Conservation (phyloP, 306 rosid genomes). For the Alnus rubra region DNA sequence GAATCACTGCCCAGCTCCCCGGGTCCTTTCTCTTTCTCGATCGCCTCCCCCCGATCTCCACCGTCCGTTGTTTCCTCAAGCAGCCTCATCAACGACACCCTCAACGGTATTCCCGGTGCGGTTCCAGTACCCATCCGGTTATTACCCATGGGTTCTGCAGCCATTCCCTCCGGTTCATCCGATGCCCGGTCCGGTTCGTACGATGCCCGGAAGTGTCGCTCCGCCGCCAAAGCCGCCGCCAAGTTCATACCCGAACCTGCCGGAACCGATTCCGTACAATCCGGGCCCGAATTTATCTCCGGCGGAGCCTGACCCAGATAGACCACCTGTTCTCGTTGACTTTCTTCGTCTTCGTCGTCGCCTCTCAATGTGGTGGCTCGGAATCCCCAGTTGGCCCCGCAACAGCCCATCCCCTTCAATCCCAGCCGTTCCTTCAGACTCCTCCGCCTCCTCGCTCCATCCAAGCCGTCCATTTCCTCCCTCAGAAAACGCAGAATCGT, state of each 20-base stretch:
- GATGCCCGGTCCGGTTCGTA: constrained; percentile 22
- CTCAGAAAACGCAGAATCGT: constrained; percentile 68
- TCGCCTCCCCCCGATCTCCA: constrained; percentile 19
- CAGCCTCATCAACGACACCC: constrained; percentile 81
- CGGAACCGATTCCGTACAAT: constrained; percentile 36
- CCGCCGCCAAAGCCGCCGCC: constrained; percentile 92
- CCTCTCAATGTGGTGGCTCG: constrained; percentile 37
- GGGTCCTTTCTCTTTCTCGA: constrained; percentile 19
- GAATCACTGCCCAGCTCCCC: constrained; percentile 47
- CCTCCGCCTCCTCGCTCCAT: constrained; percentile 46
- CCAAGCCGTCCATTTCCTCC: constrained; percentile 69
- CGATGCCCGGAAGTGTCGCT: constrained; percentile 62
- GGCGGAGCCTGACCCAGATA: constrained; percentile 33
- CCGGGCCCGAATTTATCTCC: constrained; percentile 26
- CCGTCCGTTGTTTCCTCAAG: constrained; percentile 71
- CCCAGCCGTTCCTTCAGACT: constrained; percentile 77
- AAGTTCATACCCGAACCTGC: constrained; percentile 71
- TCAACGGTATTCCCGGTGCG: constrained; percentile 61
- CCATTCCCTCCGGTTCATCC: neutral
- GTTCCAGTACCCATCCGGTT: neutral
- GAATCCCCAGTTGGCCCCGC: constrained; percentile 80
- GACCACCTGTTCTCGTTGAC: constrained; percentile 16
- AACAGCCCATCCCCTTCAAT: constrained; percentile 72
- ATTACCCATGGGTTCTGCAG: neutral
- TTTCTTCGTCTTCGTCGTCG: constrained; percentile 32